These are phyloP conservation scores for Penicillium corylophilum DNA, from an alignment of 2,329 filamentous ascomycete genomes.

Conservation along the genomic window DNA sequence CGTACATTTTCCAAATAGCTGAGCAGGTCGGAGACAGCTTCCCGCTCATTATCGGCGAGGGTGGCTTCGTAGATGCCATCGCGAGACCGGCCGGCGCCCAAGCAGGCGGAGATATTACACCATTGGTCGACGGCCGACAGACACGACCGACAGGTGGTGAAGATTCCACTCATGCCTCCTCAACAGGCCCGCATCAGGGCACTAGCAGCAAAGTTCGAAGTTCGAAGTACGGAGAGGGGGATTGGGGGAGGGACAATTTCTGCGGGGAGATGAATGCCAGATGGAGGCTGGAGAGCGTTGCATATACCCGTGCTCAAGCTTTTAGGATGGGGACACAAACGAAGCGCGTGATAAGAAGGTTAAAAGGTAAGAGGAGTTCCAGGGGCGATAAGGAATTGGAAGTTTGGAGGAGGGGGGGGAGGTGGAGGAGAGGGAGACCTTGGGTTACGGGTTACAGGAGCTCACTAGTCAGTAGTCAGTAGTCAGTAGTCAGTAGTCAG, in stretches of 20 bases:
- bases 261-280: constrained; percentile 2
- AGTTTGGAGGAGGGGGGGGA: neutral
- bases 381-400: constrained; percentile 8
- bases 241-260: neutral
- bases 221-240: neutral
- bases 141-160: constrained; percentile 42
- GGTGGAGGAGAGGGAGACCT: constrained; percentile 7
- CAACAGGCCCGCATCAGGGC: constrained; percentile 29
- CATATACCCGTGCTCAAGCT: constrained; percentile 4
- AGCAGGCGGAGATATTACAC: constrained; percentile 45
- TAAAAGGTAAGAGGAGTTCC: neutral
- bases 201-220: constrained; percentile 20
- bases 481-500: neutral
- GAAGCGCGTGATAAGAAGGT: constrained; percentile 25
- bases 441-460: constrained; percentile 44
- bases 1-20: constrained; percentile 94
- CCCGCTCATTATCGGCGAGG: constrained; percentile 91
- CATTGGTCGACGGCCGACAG: constrained; percentile 43
- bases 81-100: constrained; percentile 66
- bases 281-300: constrained; percentile 22
- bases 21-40: constrained; percentile 91
- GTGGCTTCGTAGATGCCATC: constrained; percentile 83
- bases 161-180: constrained; percentile 40
- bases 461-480: constrained; percentile 10
- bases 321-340: constrained; percentile 24